phyloP scores from a whole-genome alignment of 176 grass and related monocot genomes.

The Carex parvula region DNA sequence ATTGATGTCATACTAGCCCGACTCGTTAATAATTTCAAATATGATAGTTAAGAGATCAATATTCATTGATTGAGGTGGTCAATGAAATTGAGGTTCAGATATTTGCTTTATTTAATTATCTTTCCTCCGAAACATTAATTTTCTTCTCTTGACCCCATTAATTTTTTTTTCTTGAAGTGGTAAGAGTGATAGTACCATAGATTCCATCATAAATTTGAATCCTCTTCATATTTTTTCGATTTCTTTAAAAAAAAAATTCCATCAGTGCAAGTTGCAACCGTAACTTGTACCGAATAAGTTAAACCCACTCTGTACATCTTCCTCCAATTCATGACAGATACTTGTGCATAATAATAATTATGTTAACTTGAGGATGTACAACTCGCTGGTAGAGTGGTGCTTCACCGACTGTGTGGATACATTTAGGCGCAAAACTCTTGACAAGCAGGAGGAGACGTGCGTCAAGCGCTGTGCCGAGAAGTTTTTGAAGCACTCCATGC shows the following conservation, averaged over 20 bases:
- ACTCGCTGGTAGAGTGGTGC: slow-evolving; percentile 81
- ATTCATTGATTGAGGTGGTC: too few species aligned
- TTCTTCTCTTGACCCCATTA: too few species aligned
- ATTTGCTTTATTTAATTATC: too few species aligned
- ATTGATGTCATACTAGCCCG: too few species aligned
- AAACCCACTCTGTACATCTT: background rate
- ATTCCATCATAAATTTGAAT: too few species aligned
- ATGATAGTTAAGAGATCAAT: too few species aligned
- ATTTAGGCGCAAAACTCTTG: slow-evolving; percentile 75
- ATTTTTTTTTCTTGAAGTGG: too few species aligned
- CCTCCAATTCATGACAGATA: background rate
- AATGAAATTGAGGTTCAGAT: too few species aligned
- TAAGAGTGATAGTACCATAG: too few species aligned
- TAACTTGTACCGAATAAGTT: background rate
- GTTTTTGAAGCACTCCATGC: slow-evolving; percentile 98
- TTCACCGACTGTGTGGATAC: slow-evolving; percentile 83
- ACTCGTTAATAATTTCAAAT: too few species aligned
- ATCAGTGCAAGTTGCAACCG: background rate
- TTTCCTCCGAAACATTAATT: too few species aligned
- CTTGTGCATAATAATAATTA: slow-evolving; percentile 34
- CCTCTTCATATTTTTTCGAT: too few species aligned
- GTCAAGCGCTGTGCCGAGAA: slow-evolving; percentile 82
- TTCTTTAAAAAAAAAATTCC: background rate
- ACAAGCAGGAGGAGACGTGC: slow-evolving; percentile 91
- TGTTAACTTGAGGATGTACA: slow-evolving; percentile 91